phyloP scores from a whole-genome alignment of 2,329 filamentous ascomycete species.

The Pseudogymnoascus sp. region DNA sequence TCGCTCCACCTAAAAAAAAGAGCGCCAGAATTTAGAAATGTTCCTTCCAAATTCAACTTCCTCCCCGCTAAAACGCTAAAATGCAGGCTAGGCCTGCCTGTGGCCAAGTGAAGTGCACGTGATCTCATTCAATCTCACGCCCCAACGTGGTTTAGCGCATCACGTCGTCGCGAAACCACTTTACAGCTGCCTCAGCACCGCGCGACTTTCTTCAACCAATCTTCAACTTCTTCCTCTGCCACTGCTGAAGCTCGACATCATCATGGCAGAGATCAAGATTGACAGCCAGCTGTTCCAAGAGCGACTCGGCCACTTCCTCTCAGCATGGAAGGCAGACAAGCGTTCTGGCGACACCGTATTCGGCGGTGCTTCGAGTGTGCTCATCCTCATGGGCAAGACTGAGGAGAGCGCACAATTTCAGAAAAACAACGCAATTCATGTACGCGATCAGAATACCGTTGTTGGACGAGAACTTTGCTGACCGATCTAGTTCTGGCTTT shows the following conservation, averaged over 20 bases:
- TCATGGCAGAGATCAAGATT: conserved; percentile 78
- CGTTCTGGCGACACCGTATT: conserved; percentile 80
- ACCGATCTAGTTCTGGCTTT: conserved; percentile 76
- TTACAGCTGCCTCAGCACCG: conserved; percentile 3
- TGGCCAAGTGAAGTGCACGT: not conserved
- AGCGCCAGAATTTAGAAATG: not conserved
- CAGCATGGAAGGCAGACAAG: conserved; percentile 95
- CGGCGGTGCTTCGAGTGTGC: conserved; percentile 76
- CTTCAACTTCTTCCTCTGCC: conserved; percentile 4
- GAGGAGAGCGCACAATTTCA: conserved; percentile 81
- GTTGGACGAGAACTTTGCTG: conserved; percentile 15
- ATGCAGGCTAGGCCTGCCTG: not conserved
- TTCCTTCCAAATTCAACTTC: not conserved
- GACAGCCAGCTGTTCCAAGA: conserved; percentile 91
- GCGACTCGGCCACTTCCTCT: conserved; percentile 78
- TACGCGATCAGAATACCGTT: conserved; percentile 41
- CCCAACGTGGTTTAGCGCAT: conserved; percentile 1
- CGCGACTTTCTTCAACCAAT: conserved; percentile 6
- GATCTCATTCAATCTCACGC: not conserved
- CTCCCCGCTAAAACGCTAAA: not conserved
- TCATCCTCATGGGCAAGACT: conserved; percentile 91
- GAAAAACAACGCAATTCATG: conserved; percentile 96
- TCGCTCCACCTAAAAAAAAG: not conserved
- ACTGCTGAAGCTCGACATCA: conserved; percentile 5
- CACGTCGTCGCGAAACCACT: conserved; percentile 12